Evolutionary conservation across 2,329 filamentous ascomycete species (phyloP).

Genomic region (Apiospora arundinis): DNA sequence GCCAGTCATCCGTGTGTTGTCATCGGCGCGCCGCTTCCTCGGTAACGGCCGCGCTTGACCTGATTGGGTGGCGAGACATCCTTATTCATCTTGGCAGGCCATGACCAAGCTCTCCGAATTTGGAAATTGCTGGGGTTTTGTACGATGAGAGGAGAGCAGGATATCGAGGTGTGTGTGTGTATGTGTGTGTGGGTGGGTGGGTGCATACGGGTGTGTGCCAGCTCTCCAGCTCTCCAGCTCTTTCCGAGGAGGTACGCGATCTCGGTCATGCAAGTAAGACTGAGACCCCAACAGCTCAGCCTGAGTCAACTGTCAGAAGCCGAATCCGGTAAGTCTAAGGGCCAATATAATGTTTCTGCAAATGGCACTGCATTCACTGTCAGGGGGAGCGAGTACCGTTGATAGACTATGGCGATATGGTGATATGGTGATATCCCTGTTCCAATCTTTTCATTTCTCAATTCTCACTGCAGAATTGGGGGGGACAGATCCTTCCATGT

Average conservation of each 20-base stretch:
- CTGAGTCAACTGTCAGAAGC: constrained; percentile 12
- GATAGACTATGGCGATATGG: not conserved
- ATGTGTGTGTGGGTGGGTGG: not conserved
- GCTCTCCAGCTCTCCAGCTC: not conserved
- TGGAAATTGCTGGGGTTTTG: not conserved
- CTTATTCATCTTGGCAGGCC: not conserved
- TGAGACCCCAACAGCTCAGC: not conserved
- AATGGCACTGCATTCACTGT: not conserved
- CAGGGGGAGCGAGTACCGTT: not conserved
- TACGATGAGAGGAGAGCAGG: not conserved
- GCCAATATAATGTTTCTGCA: not conserved
- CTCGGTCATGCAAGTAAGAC: constrained; percentile 4
- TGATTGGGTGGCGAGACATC: not conserved
- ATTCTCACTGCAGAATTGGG: not conserved
- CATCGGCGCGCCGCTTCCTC: not conserved
- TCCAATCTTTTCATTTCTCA: not conserved
- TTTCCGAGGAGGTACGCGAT: constrained; percentile 4
- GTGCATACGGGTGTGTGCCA: too few species aligned
- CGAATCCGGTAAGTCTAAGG: not conserved
- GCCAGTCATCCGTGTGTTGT: not conserved
- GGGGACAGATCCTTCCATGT: not conserved
- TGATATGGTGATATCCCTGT: not conserved
- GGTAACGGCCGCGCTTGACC: not conserved
- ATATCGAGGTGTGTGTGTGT: too few species aligned
- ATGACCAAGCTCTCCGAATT: not conserved